Evolutionary conservation across 192 early-diverging fungal genomes (phyloP), one percentile per base, ranked within the genome.

Genomic region (Gamsiella multidivaricata): DNA sequence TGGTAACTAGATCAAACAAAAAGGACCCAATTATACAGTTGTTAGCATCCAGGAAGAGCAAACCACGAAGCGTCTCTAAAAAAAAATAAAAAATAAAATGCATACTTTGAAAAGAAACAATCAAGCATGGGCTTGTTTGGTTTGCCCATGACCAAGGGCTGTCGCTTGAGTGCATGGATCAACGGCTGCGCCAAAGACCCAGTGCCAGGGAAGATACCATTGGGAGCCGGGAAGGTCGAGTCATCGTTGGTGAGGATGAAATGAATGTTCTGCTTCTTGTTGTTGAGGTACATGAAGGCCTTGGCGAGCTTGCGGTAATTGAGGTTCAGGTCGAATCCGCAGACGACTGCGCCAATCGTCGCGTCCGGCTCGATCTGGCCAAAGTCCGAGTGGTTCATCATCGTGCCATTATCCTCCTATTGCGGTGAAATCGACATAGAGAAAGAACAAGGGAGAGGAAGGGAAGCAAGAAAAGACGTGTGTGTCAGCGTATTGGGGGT

Each of bases 241-340:
- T 99, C 97, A 65, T 86, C 90, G 68, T 99, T 99, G 52, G 97
- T 99, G 12, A 95, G 87, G 50, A 99, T 84, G 81, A 98, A 99
- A 56, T 93, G 83, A 50, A 89, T 89, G 9, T 88, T 83, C 14
- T 84, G 82, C 71, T 95, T 87, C 32, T 83, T 83, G 29, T 79
- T 65, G 33, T 80, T 80, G 33, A 99, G 83, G 71, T 97, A 95
- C 12, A 90, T 89, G 78, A 91, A 94, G 0, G 97, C 97, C 79
- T 92, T 95, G 41, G 95, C 92, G 42, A 94, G 85, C 84, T 98
- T 99, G 80, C 85, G 87, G 81, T 97, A 99, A 70, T 96, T 96
- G 70, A 99, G 85, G 70, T 97, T 79, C 50, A 91, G 80, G 82
- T 99, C 97, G 42, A 99, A 91, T 50, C 97, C 97, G 70, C 93